phyloP scores from a whole-genome alignment of 2,329 filamentous ascomycete species.

The Ustilaginoidea virens region DNA sequence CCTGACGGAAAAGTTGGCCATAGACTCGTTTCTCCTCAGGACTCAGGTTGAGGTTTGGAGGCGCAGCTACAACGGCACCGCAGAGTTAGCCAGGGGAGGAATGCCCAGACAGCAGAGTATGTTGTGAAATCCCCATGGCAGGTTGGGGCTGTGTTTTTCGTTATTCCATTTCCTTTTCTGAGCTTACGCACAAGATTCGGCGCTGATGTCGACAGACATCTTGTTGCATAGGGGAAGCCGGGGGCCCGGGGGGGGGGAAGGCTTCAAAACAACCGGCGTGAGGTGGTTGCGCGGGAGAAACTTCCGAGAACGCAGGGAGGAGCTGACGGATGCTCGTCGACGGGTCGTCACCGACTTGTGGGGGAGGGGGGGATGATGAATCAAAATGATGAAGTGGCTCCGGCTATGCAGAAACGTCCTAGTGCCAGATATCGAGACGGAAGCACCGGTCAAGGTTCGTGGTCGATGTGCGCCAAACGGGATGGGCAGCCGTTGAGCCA shows the following conservation, averaged over 20 bases:
- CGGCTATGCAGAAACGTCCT: too few species aligned
- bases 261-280: background rate
- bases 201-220: slow-evolving; percentile 12
- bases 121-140: too few species aligned
- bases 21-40: slow-evolving; percentile 89
- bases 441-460: too few species aligned
- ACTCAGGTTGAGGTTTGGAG: slow-evolving; percentile 69
- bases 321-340: too few species aligned
- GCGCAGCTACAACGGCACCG: slow-evolving; percentile 25
- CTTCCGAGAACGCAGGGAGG: background rate
- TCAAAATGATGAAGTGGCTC: background rate
- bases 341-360: background rate
- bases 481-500: too few species aligned
- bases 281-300: background rate
- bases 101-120: background rate
- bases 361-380: too few species aligned
- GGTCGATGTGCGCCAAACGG: too few species aligned
- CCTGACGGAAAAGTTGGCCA: slow-evolving; percentile 81
- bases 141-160: too few species aligned
- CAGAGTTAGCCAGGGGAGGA: slow-evolving; percentile 6
- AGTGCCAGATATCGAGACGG: too few species aligned
- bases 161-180: too few species aligned
- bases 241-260: background rate
- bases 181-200: slow-evolving; percentile 11
- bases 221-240: slow-evolving; percentile 5